Conservation (phyloP, 2,329 filamentous ascomycete species). For the Venturia asperata region DNA sequence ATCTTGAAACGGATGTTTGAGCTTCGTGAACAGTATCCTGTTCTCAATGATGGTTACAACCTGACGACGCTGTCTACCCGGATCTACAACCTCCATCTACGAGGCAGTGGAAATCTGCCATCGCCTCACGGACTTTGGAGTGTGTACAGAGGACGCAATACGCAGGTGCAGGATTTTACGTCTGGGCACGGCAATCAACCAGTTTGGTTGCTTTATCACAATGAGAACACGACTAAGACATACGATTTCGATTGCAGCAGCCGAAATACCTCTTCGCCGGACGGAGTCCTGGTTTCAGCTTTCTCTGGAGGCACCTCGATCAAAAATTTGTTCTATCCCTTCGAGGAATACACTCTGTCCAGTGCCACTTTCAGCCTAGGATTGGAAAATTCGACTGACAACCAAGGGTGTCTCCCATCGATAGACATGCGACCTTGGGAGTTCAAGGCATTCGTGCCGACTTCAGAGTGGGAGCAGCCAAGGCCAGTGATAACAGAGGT, state of each 20-base stretch:
- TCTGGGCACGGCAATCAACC: constrained; percentile 35
- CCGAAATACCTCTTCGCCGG: constrained; percentile 20
- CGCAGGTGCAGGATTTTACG: constrained; percentile 46
- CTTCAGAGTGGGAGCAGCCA: constrained; percentile 43
- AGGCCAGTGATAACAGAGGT: constrained; percentile 54
- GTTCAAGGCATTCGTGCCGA: constrained; percentile 54
- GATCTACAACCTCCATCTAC: constrained; percentile 32
- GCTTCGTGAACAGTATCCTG: constrained; percentile 49
- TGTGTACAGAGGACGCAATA: constrained; percentile 45
- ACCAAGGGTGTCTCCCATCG: constrained; percentile 51
- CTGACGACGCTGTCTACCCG: constrained; percentile 51
- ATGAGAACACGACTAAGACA: constrained; percentile 41
- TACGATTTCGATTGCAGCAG: constrained; percentile 51
- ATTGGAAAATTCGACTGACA: constrained; percentile 39
- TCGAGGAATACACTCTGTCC: constrained; percentile 46
- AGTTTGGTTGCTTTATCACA: constrained; percentile 48
- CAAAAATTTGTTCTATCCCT: constrained; percentile 57
- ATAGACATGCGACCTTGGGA: constrained; percentile 50
- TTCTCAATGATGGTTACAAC: constrained; percentile 54
- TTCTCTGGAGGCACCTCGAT: constrained; percentile 49
- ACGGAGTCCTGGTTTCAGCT: constrained; percentile 47
- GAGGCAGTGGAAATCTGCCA: constrained; percentile 24
- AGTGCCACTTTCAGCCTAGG: constrained; percentile 22
- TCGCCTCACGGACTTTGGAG: constrained; percentile 47
- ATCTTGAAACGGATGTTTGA: constrained; percentile 57